Evolutionary conservation across 768 basidiomycete species (phyloP).

Genomic region (Kwoniella heveanensis): DNA sequence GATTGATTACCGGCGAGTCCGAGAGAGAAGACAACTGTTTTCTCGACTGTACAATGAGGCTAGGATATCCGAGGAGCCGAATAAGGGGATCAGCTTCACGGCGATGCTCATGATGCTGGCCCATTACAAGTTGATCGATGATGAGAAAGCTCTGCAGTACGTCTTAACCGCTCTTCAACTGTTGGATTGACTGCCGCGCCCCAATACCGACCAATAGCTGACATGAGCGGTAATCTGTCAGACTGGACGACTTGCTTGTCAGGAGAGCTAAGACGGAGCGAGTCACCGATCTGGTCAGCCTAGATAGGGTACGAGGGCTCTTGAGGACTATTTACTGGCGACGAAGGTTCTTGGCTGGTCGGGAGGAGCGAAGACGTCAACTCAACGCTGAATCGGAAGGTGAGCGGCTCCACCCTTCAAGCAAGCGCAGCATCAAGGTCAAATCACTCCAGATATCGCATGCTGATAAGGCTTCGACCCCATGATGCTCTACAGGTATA

Average conservation of each 20-base stretch:
- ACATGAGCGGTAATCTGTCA: conserved; percentile 55
- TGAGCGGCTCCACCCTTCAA: too few species aligned
- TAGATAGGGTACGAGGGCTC: conserved; percentile 80
- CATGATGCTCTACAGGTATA: conserved; percentile 31
- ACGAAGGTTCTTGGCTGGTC: conserved; percentile 63
- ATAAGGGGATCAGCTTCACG: conserved; percentile 84
- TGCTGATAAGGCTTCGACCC: too few species aligned
- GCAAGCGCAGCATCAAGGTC: too few species aligned
- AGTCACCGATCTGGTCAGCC: conserved; percentile 78
- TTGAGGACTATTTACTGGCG: conserved; percentile 75
- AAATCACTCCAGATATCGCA: too few species aligned
- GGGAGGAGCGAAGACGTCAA: conserved; percentile 33
- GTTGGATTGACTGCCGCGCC: too few species aligned
- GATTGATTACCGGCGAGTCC: conserved; percentile 68
- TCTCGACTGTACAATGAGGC: conserved; percentile 86
- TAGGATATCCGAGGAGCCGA: conserved; percentile 67
- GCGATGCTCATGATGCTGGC: conserved; percentile 83
- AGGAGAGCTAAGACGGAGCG: conserved; percentile 75
- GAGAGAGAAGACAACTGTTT: conserved; percentile 70
- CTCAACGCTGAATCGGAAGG: conserved; percentile 32
- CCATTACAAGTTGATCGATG: conserved; percentile 88
- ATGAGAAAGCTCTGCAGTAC: conserved; percentile 83
- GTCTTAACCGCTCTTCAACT: conserved; percentile 58
- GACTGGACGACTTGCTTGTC: conserved; percentile 76
- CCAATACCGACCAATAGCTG: too few species aligned